These are phyloP conservation scores for Cymbopogon flexuosus DNA, from an alignment of 202 grass and related monocot genomes.

Conservation along the genomic window DNA sequence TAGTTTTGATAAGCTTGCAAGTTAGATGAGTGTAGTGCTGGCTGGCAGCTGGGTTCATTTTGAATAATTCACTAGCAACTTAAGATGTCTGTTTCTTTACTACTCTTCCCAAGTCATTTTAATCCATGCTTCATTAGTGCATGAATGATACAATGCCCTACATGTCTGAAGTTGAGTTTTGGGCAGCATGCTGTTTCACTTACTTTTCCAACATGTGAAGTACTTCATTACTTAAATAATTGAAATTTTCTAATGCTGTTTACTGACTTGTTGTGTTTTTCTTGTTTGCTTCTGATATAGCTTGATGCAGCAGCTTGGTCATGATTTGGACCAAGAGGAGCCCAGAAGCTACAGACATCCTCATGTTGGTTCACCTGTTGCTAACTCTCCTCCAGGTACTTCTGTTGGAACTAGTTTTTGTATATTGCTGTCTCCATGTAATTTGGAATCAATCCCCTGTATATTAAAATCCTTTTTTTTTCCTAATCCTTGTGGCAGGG, in stretches of 20 bases:
- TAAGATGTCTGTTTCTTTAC: neutral
- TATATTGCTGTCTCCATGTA: neutral
- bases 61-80: slow-evolving; percentile 16
- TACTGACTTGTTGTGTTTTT: slow-evolving; percentile 28
- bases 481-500: slow-evolving; percentile 39
- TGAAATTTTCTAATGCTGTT: neutral
- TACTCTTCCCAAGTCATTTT: neutral
- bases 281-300: slow-evolving; percentile 45
- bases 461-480: neutral
- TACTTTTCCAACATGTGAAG: neutral
- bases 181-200: neutral
- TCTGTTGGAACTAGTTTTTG: slow-evolving; percentile 13
- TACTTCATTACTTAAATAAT: neutral
- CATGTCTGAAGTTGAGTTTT: slow-evolving; percentile 3
- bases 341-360: slow-evolving; percentile 52
- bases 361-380: slow-evolving; percentile 69
- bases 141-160: neutral
- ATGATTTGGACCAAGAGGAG: slow-evolving; percentile 90
- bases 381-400: slow-evolving; percentile 87
- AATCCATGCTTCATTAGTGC: neutral
- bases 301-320: slow-evolving; percentile 74
- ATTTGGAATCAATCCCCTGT: slow-evolving; percentile 3
- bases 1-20: neutral
- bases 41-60: neutral
- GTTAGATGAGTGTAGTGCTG: neutral